A percentile compares a stretch with the other conserved stretches of the same genome.
Conservation (phyloP, 2,329 filamentous ascomycete species). For the Sclerotinia borealis region DNA sequence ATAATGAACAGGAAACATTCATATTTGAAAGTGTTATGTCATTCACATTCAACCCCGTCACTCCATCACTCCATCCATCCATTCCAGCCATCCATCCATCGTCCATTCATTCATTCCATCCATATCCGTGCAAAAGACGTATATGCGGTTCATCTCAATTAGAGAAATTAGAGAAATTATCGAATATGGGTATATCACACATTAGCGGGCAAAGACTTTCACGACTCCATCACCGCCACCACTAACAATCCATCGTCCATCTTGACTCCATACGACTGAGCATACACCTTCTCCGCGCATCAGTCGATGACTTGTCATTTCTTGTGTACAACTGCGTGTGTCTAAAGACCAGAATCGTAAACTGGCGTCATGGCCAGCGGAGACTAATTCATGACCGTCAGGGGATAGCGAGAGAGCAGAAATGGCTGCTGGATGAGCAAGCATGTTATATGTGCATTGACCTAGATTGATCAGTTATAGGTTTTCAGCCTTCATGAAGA, state of each 20-base stretch:
- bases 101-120: not conserved
- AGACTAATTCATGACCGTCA: constrained; percentile 89
- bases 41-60: constrained; percentile 1
- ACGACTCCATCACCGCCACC: constrained; percentile 93
- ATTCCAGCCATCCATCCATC: not conserved
- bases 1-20: not conserved
- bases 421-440: constrained; percentile 90
- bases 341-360: constrained; percentile 96
- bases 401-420: constrained; percentile 87
- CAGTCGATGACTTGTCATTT: constrained; percentile 84
- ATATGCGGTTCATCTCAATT: not conserved
- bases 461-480: constrained; percentile 46
- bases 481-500: not conserved
- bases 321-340: constrained; percentile 90
- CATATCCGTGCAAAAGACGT: not conserved
- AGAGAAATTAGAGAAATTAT: not conserved
- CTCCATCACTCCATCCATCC: not conserved
- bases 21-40: constrained; percentile 3
- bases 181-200: constrained; percentile 9
- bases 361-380: constrained; percentile 90
- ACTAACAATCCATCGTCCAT: constrained; percentile 90
- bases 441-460: constrained; percentile 99
- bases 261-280: constrained; percentile 89
- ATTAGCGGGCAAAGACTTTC: constrained; percentile 70
- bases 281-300: constrained; percentile 97